phyloP scores from a whole-genome alignment of 1,284 basidiomycete species.

The Austroboletus rostrupii region DNA sequence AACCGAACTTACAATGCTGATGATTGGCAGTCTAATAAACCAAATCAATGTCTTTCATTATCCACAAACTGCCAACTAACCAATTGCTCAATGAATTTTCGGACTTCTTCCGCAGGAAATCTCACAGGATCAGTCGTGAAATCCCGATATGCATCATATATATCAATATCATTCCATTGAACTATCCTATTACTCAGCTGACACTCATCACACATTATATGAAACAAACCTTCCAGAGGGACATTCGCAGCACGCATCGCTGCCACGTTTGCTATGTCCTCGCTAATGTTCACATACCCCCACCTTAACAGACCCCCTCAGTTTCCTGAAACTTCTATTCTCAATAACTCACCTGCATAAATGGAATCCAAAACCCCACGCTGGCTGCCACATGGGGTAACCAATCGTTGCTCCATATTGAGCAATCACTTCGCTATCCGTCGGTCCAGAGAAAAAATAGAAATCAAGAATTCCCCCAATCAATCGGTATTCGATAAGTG shows the following conservation, averaged over 20 bases:
- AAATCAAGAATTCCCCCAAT: slow-evolving; percentile 66
- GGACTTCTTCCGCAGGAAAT: slow-evolving; percentile 57
- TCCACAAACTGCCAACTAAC: not conserved
- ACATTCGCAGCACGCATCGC: slow-evolving; percentile 61
- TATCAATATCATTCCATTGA: slow-evolving; percentile 43
- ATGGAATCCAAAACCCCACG: slow-evolving; percentile 71
- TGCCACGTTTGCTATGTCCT: slow-evolving; percentile 48
- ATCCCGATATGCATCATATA: slow-evolving; percentile 63
- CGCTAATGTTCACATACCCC: slow-evolving; percentile 49
- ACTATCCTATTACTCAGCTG: not conserved
- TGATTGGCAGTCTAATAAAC: slow-evolving; percentile 32
- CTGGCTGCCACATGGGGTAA: slow-evolving; percentile 62
- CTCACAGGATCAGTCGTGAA: slow-evolving; percentile 67
- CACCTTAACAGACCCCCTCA: slow-evolving; percentile 35
- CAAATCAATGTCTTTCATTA: no score
- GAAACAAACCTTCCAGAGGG: slow-evolving; percentile 55
- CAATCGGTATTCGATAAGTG: slow-evolving; percentile 61
- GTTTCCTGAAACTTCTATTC: not conserved
- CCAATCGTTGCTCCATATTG: slow-evolving; percentile 64
- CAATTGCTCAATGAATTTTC: slow-evolving; percentile 47
- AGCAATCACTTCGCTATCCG: slow-evolving; percentile 58
- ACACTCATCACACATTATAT: no score
- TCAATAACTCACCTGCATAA: slow-evolving; percentile 49
- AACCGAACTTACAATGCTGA: slow-evolving; percentile 36
- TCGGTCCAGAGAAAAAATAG: slow-evolving; percentile 69